Percentiles rank a stretch among this genome's conserved stretches.
Conservation (phyloP, 768 basidiomycete genomes). For the Xerocomellus amylosporus region DNA sequence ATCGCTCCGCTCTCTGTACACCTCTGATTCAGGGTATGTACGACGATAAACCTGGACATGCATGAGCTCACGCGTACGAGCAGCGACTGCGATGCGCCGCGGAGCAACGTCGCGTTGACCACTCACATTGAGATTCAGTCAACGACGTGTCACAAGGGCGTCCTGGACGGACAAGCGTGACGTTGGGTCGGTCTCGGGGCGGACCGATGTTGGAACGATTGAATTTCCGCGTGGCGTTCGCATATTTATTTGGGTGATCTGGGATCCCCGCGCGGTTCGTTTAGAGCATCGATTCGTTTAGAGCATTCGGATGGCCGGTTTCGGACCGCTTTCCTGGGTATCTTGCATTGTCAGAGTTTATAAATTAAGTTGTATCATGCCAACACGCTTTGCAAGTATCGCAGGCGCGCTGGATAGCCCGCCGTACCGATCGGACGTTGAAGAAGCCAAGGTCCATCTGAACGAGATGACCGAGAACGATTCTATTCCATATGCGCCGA, state of each 20-base stretch:
- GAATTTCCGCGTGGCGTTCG: neutral
- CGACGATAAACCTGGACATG: too few relatives aligned
- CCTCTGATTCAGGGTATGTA: slow-evolving; percentile 1
- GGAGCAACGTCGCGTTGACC: slow-evolving; percentile 2
- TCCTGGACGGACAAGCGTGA: too few relatives aligned
- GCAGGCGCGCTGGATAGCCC: too few relatives aligned
- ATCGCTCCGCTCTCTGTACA: slow-evolving; percentile 1
- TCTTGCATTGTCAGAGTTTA: too few relatives aligned
- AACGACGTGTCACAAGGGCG: neutral
- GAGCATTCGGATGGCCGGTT: neutral
- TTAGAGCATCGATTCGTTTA: neutral
- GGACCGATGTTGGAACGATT: neutral
- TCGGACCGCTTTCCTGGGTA: neutral
- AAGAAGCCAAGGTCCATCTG: too few relatives aligned
- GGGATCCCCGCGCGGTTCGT: too few relatives aligned
- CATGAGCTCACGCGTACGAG: slow-evolving; percentile 2
- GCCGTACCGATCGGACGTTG: too few relatives aligned
- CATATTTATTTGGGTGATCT: neutral
- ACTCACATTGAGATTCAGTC: slow-evolving; percentile 7
- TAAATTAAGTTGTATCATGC: too few relatives aligned
- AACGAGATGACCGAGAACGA: neutral
- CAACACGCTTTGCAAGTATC: too few relatives aligned
- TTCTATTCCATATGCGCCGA: slow-evolving; percentile 2
- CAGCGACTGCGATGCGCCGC: neutral
- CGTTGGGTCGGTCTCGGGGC: neutral